Evolutionary conservation across 768 basidiomycete genomes (phyloP).

Genomic region (Hygrocybe punicea): DNA sequence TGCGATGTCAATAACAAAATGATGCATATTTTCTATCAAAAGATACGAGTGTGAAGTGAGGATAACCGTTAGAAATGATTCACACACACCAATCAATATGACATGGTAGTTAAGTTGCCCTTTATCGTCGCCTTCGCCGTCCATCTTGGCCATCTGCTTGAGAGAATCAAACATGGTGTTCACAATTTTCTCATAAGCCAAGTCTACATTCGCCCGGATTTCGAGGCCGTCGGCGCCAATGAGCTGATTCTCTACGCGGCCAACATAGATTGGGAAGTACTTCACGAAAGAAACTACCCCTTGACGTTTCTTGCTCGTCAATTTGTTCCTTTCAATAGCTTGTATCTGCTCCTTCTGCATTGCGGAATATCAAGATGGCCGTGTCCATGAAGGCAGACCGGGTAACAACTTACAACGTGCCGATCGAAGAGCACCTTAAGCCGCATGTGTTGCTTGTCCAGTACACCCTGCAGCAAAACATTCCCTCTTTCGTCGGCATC

Average conservation of each 20-base stretch:
- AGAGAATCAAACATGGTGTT: constrained; percentile 88
- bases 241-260: constrained; percentile 80
- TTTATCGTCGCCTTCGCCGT: constrained; percentile 91
- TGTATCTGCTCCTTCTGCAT: constrained; percentile 80
- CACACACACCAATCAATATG: constrained; percentile 78
- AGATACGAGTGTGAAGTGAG: constrained; percentile 1
- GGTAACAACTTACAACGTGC: constrained; percentile 59
- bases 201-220: constrained; percentile 72
- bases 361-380: not conserved
- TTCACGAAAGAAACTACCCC: constrained; percentile 91
- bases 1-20: constrained; percentile 80
- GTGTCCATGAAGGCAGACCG: not conserved
- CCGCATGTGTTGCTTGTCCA: constrained; percentile 81
- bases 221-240: constrained; percentile 72
- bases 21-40: constrained; percentile 88
- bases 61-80: constrained; percentile 26
- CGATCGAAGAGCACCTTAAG: constrained; percentile 75
- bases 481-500: constrained; percentile 82
- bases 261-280: constrained; percentile 86
- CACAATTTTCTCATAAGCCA: constrained; percentile 84
- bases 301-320: constrained; percentile 87
- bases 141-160: constrained; percentile 94
- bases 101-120: constrained; percentile 96
- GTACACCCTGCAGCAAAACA: constrained; percentile 61
- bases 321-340: constrained; percentile 83